Evolutionary conservation across 2,329 filamentous ascomycete genomes (phyloP).

Genomic region (Fusarium verrucosum): DNA sequence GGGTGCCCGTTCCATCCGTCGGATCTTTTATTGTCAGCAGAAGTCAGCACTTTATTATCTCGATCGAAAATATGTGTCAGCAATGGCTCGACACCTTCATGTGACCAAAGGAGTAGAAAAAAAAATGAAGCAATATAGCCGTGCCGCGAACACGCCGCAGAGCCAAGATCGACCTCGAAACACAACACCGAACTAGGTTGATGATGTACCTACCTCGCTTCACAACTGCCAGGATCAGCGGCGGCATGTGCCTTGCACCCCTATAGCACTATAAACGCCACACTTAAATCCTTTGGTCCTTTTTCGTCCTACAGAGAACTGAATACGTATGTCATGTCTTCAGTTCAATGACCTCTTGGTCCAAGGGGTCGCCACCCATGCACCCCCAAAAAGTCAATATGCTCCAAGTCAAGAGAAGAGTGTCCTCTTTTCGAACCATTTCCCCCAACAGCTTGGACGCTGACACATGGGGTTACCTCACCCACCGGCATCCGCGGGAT

Average conservation of each 20-base stretch:
- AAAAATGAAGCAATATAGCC: neutral
- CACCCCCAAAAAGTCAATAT: slow-evolving; percentile 15
- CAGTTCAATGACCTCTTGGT: slow-evolving; percentile 3
- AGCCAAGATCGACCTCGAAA: slow-evolving; percentile 8
- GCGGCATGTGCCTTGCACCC: slow-evolving; percentile 1
- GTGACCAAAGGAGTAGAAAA: neutral
- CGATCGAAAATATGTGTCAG: neutral
- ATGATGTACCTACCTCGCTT: neutral
- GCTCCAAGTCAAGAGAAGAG: neutral
- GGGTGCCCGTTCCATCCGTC: neutral
- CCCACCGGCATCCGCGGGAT: neutral
- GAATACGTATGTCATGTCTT: neutral
- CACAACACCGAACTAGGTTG: neutral
- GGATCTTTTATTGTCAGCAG: slow-evolving; percentile 7
- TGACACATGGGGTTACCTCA: neutral
- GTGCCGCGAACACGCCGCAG: neutral
- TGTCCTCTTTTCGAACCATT: neutral
- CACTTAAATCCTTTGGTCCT: slow-evolving; percentile 36
- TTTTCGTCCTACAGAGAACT: slow-evolving; percentile 10
- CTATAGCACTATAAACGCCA: slow-evolving; percentile 31
- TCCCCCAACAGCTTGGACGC: slow-evolving; percentile 2
- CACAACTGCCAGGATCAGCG: neutral
- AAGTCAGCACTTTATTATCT: slow-evolving; percentile 32
- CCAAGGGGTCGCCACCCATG: slow-evolving; percentile 2
- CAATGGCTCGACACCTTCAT: neutral